Evolutionary conservation across 169 alveolate genomes (phyloP), one percentile per base, ranked within the genome.

Genomic region (Cyclospora cayetanensis): DNA sequence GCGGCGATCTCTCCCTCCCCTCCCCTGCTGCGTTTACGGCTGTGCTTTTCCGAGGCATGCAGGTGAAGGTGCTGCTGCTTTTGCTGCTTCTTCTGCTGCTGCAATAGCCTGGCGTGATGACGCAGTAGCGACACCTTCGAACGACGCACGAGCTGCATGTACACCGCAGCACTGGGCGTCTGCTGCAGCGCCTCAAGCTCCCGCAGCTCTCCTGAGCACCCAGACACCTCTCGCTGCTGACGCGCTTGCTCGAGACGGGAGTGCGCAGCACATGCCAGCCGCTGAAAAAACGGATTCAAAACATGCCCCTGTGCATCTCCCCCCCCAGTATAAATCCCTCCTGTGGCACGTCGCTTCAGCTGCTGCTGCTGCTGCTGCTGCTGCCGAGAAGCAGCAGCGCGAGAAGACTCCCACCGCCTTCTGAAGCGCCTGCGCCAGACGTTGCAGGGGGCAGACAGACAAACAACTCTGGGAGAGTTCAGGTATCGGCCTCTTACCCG

Each of bases 61-160:
- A n/a, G n/a, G n/a, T n/a, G n/a, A n/a, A n/a, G n/a, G 39, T 72
- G 53, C 20, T 39, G 84, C 84, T 39, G 84, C 84, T 18, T 53
- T 60, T 39, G 84, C 37, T 7, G 84, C 84, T 39, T 53, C n/a
- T 15, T 7, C n/a, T 15, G 60, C 60, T 46, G 60, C 60, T 15
- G 60, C 60, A 46, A 15, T n/a, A n/a, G n/a, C n/a, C n/a, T n/a
- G n/a, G n/a, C n/a, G n/a, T n/a, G n/a, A n/a, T n/a, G n/a, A n/a
- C n/a, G n/a, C n/a, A n/a, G n/a, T 15, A 46, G 60, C 7, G 60
- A 46, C 60, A 46, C n/a, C 15, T 46, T 7, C 60, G 60, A 46
- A 15, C 60, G 60, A 15, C 60, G 60, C n/a, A 15, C 60, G 60
- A 46, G 60, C 7, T 15, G 60, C 60, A 15, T 15, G 15, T 46